phyloP scores from a whole-genome alignment of 768 basidiomycete species.

The Kondoa subrosea region DNA sequence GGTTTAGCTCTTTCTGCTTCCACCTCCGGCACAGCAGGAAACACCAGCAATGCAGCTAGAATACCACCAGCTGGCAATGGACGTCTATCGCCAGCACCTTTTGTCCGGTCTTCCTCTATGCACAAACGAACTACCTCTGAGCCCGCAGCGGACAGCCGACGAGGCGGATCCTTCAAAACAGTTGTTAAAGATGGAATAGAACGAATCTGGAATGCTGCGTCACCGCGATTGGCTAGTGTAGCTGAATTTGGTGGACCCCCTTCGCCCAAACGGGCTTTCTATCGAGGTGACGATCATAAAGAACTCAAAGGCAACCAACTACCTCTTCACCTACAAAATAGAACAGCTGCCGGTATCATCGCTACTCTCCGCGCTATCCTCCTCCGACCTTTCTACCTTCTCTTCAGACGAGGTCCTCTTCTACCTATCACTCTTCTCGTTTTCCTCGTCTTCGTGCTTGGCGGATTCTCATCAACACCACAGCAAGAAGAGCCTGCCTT shows the following conservation, averaged over 20 bases:
- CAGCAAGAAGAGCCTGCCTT: conserved; percentile 15
- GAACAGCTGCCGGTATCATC: neutral
- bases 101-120: neutral
- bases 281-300: neutral
- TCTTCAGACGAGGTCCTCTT: conserved; percentile 21
- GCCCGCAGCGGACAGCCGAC: neutral
- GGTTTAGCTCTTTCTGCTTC: neutral
- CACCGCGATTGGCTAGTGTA: neutral
- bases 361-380: conserved; percentile 5
- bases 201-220: neutral
- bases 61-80: too few relatives aligned
- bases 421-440: conserved; percentile 17
- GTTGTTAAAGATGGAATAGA: neutral
- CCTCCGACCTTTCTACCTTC: conserved; percentile 23
- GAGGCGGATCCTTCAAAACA: neutral
- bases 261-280: neutral
- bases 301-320: neutral
- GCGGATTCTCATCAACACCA: conserved; percentile 17
- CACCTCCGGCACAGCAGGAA: neutral
- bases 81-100: neutral
- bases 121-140: neutral
- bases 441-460: conserved; percentile 17
- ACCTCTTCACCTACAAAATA: neutral
- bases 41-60: neutral
- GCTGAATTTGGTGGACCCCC: neutral